Conservation (phyloP, 176 grass and related monocot species). For the Rhipidocladum racemiflorum region DNA sequence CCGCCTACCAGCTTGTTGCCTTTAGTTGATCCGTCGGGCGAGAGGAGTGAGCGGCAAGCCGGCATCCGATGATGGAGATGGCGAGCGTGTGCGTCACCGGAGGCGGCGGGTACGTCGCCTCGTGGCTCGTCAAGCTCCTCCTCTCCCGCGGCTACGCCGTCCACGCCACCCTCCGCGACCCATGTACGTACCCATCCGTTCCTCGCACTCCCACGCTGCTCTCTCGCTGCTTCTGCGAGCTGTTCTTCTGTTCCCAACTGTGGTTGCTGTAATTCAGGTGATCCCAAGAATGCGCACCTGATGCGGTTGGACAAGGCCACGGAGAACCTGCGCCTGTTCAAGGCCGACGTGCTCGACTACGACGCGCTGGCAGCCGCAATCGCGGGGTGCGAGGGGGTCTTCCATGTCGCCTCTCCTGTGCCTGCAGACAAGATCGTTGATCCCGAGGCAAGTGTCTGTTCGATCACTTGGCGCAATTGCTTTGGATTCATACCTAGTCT, state of each 20-base stretch:
- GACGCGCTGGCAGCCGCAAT: conserved; percentile 31
- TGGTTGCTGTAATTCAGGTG: conserved; percentile 6
- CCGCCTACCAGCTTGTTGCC: no score
- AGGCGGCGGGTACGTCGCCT: conserved; percentile 42
- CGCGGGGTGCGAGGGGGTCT: conserved; percentile 51
- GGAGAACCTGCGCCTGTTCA: conserved; percentile 56
- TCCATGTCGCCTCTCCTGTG: conserved; percentile 61
- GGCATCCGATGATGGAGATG: no score
- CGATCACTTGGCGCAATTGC: background rate
- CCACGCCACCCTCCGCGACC: conserved; percentile 46
- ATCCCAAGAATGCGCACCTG: conserved; percentile 44
- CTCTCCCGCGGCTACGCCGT: conserved; percentile 57
- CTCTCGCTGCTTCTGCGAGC: background rate
- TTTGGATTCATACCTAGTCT: no score
- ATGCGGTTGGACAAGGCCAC: conserved; percentile 36
- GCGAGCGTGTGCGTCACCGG: conserved; percentile 47
- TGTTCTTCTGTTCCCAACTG: background rate
- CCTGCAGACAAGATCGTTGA: background rate
- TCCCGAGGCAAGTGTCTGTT: conserved; percentile 34
- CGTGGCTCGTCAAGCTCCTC: conserved; percentile 62
- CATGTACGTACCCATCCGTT: background rate
- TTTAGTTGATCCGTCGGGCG: no score
- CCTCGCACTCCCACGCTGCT: background rate
- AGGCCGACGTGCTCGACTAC: conserved; percentile 58
- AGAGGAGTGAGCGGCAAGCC: no score